phyloP scores from a whole-genome alignment of 2,329 filamentous ascomycete species.

The Sphaerostilbella broomeana region DNA sequence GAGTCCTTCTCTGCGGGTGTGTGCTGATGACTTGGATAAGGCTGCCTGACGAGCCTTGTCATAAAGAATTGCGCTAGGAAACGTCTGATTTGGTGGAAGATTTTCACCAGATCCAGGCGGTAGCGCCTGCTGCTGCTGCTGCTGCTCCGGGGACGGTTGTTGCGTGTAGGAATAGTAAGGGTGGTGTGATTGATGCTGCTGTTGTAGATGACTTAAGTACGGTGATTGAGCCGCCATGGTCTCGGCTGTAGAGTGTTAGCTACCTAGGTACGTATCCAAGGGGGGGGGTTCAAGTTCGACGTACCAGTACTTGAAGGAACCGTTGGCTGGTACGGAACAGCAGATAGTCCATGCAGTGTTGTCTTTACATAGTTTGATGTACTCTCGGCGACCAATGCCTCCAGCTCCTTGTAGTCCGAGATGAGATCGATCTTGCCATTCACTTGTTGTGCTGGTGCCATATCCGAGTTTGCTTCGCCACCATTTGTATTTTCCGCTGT shows the following conservation, averaged over 20 bases:
- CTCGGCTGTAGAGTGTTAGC: slow-evolving; percentile 21
- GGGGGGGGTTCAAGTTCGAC: slow-evolving; percentile 9
- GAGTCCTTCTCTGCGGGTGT: slow-evolving; percentile 49
- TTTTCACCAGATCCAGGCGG: slow-evolving; percentile 28
- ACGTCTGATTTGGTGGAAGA: slow-evolving; percentile 51
- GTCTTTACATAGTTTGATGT: slow-evolving; percentile 40
- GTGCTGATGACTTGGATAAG: slow-evolving; percentile 48
- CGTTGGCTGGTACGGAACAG: slow-evolving; percentile 36
- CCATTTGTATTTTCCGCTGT: slow-evolving; percentile 19
- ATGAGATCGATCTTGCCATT: slow-evolving; percentile 27
- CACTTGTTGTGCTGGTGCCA: slow-evolving; percentile 21
- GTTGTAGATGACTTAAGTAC: slow-evolving; percentile 33
- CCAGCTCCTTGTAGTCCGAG: slow-evolving; percentile 37
- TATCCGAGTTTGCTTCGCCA: slow-evolving; percentile 16
- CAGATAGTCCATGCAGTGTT: slow-evolving; percentile 37
- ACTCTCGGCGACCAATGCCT: slow-evolving; percentile 38
- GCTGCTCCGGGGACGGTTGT: slow-evolving; percentile 30
- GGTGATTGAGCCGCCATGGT: slow-evolving; percentile 29
- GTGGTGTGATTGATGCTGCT: slow-evolving; percentile 31
- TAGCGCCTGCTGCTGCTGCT: slow-evolving; percentile 21
- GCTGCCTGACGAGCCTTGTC: slow-evolving; percentile 54
- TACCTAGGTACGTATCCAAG: not conserved
- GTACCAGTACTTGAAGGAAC: slow-evolving; percentile 34
- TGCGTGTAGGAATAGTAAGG: slow-evolving; percentile 30
- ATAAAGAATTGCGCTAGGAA: slow-evolving; percentile 49